Evolutionary conservation across 257 asterid species (phyloP).

Genomic region (Solanum arcanum): DNA sequence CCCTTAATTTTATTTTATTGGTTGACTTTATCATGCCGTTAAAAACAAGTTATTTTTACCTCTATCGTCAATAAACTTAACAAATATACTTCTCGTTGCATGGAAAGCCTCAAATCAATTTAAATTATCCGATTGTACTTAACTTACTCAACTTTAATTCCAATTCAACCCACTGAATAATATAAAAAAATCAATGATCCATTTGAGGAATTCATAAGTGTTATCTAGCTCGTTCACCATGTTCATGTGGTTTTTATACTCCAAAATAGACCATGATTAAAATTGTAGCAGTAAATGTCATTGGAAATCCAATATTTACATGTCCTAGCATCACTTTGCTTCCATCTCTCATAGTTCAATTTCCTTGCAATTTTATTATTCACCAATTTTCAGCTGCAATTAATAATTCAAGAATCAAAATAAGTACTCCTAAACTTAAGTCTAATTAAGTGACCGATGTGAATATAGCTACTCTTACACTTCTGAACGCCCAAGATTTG

Average conservation of each 20-base stretch:
- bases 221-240: slow-evolving; percentile 16
- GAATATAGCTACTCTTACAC: slow-evolving; percentile 10
- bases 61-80: no score
- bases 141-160: no score
- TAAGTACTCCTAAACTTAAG: neutral
- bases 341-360: slow-evolving; percentile 50
- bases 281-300: slow-evolving; percentile 65
- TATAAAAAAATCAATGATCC: slow-evolving; percentile 56
- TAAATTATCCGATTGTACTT: no score
- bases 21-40: no score
- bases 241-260: slow-evolving; percentile 36
- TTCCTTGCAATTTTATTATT: slow-evolving; percentile 32
- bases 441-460: neutral
- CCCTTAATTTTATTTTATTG: no score
- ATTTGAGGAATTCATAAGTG: slow-evolving; percentile 33
- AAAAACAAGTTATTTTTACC: no score
- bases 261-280: slow-evolving; percentile 51
- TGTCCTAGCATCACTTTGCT: slow-evolving; percentile 53
- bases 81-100: no score
- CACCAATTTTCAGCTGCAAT: slow-evolving; percentile 49
- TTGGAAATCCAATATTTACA: slow-evolving; percentile 52
- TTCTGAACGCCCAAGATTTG: slow-evolving; percentile 55
- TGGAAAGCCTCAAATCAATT: no score
- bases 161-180: no score
- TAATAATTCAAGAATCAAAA: neutral